Percentiles rank a stretch among this genome's conserved stretches.
Evolutionary conservation across 129 eudicot genomes (phyloP).

Genomic region (Tagetes erecta): DNA sequence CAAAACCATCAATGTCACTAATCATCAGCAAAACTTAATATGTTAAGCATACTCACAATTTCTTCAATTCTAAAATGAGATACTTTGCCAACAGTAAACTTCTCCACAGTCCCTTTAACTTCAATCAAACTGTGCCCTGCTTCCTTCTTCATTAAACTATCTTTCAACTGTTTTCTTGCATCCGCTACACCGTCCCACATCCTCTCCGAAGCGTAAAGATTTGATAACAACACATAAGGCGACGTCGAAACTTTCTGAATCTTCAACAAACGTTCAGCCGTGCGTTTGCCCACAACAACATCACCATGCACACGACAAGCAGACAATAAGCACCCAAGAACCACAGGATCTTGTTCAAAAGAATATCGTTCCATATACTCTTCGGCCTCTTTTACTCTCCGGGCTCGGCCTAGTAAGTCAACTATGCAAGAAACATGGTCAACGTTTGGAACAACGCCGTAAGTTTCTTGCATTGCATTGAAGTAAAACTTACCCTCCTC

Average conservation of each 20-base stretch:
- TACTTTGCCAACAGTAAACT: conserved; percentile 59
- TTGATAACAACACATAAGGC: conserved; percentile 72
- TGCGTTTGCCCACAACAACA: conserved; percentile 49
- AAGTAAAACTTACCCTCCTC: conserved; percentile 55
- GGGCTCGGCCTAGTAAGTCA: conserved; percentile 71
- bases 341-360: conserved; percentile 58
- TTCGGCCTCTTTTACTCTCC: conserved; percentile 64
- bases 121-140: conserved; percentile 73
- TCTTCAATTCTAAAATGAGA: conserved; percentile 58
- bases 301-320: conserved; percentile 70
- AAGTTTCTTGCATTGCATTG: conserved; percentile 47
- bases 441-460: conserved; percentile 52
- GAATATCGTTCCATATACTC: conserved; percentile 50
- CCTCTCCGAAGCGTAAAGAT: conserved; percentile 64
- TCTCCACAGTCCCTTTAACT: conserved; percentile 51
- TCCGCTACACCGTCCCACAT: conserved; percentile 69
- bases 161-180: conserved; percentile 63
- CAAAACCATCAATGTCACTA: conserved; percentile 23
- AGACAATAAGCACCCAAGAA: conserved; percentile 70
- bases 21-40: conserved; percentile 34
- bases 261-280: conserved; percentile 48
- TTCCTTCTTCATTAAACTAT: conserved; percentile 64
- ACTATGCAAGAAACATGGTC: conserved; percentile 84
- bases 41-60: conserved; percentile 44
- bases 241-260: conserved; percentile 63